Base-by-base conservation (phyloP, 306 rosid species). In the Quillaja saponaria region DNA sequence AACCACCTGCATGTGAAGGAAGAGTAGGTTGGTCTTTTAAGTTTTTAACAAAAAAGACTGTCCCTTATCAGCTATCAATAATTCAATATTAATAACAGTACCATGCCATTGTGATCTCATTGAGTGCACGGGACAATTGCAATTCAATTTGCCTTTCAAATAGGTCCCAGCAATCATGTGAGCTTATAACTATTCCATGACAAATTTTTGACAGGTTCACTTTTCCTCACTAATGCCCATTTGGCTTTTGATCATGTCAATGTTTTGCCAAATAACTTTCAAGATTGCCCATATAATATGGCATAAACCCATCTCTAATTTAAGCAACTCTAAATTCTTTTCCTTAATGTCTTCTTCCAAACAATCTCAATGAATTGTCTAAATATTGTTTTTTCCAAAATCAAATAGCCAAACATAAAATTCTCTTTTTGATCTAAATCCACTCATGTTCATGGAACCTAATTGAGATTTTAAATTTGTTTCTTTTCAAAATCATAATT, bases 161-260 rank as follows among this genome's bases (percentile, higher is more conserved):
- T 47, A 48, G 34, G 64, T 71, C 50, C 41, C 49, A 50, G 6
- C 49, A 44, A 38, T 6, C 59, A 65, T 64, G 49, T 57, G 61
- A 64, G 61, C 48, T 41, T 64, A 34, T 53, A n/a, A 14, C 69
- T 41, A 46, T 61, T 62, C 49, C 56, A 41, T 60, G 34, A 3
- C 25, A 33, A n/a, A n/a, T n/a, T n/a, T n/a, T n/a, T 13, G 1
- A 33, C 48, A 49, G 2, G 10, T 53, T 52, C 55, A 19, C 31
- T 25, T 44, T n/a, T 9, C 53, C 18, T 54, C 54, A 17, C 33
- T 11, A 51, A 42, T 34, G 20, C n/a, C n/a, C n/a, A n/a, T n/a
- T n/a, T n/a, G 13, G 44, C n/a, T 31, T 9, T 16, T 13, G 16
- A 48, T 11, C 37, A 19, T 41, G 55, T 51, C 55, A 16, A 40